Evolutionary conservation across 2,329 filamentous ascomycete genomes (phyloP), one percentile per base, ranked within the genome.

Genomic region (Aspergillus chevalieri): DNA sequence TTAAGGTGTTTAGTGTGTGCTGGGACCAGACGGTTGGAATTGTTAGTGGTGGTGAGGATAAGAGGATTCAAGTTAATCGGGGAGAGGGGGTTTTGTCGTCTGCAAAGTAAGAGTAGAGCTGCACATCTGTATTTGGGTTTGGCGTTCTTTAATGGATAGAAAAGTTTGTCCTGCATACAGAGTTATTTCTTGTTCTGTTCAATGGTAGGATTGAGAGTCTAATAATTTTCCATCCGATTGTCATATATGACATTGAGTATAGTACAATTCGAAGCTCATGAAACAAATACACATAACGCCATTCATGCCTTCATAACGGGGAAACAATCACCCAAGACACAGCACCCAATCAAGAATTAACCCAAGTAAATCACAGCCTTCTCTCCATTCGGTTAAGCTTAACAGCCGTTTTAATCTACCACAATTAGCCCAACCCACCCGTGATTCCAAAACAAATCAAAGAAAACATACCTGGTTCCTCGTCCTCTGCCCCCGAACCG

Each of bases 1-100:
- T 85, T 54, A 97, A 97, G 79, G 89, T 98, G 44, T 89, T 97
- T 68, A 81, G 83, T 30, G 87, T 97, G 4, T 80, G 78, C 51
- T 98, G 93, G 93, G 88, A 96, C 69, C 76, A 78, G 66, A 81
- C 83, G 6, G 83, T 94, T 64, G 94, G 93, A 1, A 92, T 98
- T 65, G 86, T 96, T 42, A 94, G 88, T 63, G 90, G 78, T 41
- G 90, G 92, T 14, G 91, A 97, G 78, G 93, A 98, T 66, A 95
- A 93, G 75, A 84, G 82, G 74, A 84, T 98, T 61, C 93, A 98
- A 76, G 83, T 98, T 52, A 96, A 98, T 70, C 79, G 80, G 57
- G 84, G 83, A 15, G 77, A 80, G 54, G 79, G 70, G 26, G 67
- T 74, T 47, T 53, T 72, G 46, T 68, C 62, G 47, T 65, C 65